phyloP scores from a whole-genome alignment of 2,329 filamentous ascomycete species.

The Microcyclosporella mali region DNA sequence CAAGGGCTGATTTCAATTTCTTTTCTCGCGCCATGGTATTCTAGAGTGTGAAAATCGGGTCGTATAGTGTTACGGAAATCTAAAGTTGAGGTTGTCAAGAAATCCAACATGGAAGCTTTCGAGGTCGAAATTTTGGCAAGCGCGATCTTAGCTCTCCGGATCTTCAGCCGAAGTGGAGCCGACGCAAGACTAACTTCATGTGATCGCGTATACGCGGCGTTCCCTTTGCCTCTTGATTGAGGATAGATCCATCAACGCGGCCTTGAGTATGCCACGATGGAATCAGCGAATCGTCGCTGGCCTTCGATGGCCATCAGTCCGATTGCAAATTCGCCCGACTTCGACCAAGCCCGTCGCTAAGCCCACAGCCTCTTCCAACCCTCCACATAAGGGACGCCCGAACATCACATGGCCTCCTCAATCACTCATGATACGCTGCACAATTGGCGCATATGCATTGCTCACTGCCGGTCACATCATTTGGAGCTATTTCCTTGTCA shows the following conservation, averaged over 20 bases:
- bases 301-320: no score
- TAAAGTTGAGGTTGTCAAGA: neutral
- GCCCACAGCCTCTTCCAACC: no score
- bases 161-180: neutral
- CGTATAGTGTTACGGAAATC: neutral
- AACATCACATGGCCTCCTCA: neutral
- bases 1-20: conserved; percentile 54
- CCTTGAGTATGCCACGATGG: conserved; percentile 6
- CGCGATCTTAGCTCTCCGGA: no score
- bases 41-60: neutral
- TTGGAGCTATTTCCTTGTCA: conserved; percentile 52
- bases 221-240: neutral
- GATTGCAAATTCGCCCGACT: neutral
- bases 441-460: neutral
- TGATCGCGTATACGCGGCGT: conserved; percentile 1
- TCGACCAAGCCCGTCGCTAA: neutral
- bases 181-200: neutral
- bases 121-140: conserved; percentile 2
- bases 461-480: conserved; percentile 29
- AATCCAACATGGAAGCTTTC: no score
- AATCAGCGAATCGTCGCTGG: neutral
- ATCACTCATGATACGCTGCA: neutral
- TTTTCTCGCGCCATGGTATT: conserved; percentile 44
- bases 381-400: neutral
- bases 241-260: neutral